Evolutionary conservation across 352 stramenopile species (phyloP), one percentile per base, ranked within the genome.

Genomic region (Pythium dissotocum): DNA sequence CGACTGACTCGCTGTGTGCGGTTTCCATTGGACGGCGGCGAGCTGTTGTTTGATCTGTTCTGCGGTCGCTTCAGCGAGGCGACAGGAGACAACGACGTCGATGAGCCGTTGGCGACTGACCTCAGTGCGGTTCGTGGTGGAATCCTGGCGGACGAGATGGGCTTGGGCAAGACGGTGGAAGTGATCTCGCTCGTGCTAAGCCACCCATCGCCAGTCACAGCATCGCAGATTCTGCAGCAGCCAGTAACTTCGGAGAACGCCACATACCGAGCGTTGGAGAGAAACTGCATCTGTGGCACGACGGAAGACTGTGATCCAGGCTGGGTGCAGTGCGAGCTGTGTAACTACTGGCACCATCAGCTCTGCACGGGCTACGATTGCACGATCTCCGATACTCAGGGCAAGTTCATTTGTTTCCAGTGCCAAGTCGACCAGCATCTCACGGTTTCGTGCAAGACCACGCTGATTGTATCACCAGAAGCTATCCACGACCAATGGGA

Each of bases 101-200:
- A 71, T n/a, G 6, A 9, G 26, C 6, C n/a, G 18, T 13, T 28
- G 13, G 21, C 14, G 28, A 64, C 42, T 16, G 42, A 28, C 42
- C 26, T 36, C 21, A 58, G 35, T 4, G 18, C 13, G 28, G 46
- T 91, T 5, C 76, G 71, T 24, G 94, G 93, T 59, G 94, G 95
- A 0, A 97, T 98, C 62, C 75, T 98, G 54, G 92, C 91, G 2
- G 95, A 98, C 63, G 88, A 94, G 66, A 98, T 98, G 94, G 95
- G 95, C 12, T 68, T 94, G 53, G 78, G 95, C 32, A 89, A 97
- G 75, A 97, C 89, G 0, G 87, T 97, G 1, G 87, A 94, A 62
- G 86, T 96, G 55, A 84, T 88, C 30, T 61, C 83, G 38, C 67
- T 89, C 9, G 64, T 89, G 28, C 53, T 91, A 35, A 82, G 77